These are phyloP conservation scores for Coemansia sp. DNA, from an alignment of 192 early-diverging fungal species.

Conservation along the genomic window DNA sequence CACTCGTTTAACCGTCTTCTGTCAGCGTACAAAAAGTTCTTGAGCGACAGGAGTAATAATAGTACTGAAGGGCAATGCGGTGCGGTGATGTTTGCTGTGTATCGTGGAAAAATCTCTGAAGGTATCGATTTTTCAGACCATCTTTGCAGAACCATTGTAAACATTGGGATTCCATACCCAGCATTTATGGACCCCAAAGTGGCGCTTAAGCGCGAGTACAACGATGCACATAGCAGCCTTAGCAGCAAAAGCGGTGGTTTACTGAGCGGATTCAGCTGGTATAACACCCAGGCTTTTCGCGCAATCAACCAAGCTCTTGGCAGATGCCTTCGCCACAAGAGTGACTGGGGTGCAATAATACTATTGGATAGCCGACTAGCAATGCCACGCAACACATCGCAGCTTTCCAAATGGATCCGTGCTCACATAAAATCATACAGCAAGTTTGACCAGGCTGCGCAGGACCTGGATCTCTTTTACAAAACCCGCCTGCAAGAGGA, in stretches of 20 bases:
- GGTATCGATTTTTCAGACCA: constrained; percentile 53
- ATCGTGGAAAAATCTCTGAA: constrained; percentile 53
- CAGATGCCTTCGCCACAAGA: constrained; percentile 58
- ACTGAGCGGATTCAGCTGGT: constrained; percentile 54
- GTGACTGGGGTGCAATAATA: constrained; percentile 60
- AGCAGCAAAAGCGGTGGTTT: neutral
- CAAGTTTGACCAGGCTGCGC: constrained; percentile 19
- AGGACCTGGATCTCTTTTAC: constrained; percentile 31
- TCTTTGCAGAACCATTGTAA: constrained; percentile 52
- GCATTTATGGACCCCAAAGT: constrained; percentile 50
- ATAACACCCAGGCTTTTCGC: constrained; percentile 59
- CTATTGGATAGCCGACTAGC: constrained; percentile 56
- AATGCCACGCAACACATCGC: constrained; percentile 12
- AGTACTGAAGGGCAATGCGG: neutral
- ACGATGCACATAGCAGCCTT: constrained; percentile 19
- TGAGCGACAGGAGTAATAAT: neutral
- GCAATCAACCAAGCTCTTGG: constrained; percentile 62
- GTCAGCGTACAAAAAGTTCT: neutral
- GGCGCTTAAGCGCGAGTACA: constrained; percentile 56
- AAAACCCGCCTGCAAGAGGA: neutral
- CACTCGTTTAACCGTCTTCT: constrained; percentile 42
- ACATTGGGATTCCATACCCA: constrained; percentile 60
- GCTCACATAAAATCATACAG: constrained; percentile 12
- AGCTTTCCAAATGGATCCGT: constrained; percentile 56
- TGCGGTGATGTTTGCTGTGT: constrained; percentile 53